A percentile compares a stretch with the other conserved stretches of the same genome.
These are phyloP conservation scores for Kewa caespitosa DNA, from an alignment of 179 eudicot species.

Conservation along the genomic window DNA sequence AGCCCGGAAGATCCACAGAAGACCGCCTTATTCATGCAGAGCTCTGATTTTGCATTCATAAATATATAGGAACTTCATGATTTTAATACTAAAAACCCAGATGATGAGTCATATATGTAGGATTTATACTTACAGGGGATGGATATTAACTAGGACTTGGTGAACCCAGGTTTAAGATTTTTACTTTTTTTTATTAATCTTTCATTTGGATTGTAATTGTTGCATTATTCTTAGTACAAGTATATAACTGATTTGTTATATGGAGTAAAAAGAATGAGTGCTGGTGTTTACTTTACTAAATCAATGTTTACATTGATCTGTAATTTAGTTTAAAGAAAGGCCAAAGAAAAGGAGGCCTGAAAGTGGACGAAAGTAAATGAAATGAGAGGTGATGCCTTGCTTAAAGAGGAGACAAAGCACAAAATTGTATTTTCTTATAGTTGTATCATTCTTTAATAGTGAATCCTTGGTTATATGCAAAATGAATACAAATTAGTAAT, in stretches of 20 bases:
- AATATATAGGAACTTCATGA: not conserved
- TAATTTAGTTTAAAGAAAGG: not conserved
- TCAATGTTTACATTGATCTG: not conserved
- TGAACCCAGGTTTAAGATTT: not conserved
- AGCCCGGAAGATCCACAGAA: conserved; percentile 26
- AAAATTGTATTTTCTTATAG: no score
- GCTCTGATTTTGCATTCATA: conserved; percentile 40
- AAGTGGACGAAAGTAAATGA: not conserved
- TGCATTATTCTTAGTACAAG: conserved; percentile 24
- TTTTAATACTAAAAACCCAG: conserved; percentile 10
- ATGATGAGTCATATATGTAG: conserved; percentile 4
- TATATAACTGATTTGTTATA: not conserved
- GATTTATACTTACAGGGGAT: conserved; percentile 19
- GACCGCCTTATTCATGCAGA: conserved; percentile 57
- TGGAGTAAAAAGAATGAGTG: conserved; percentile 7
- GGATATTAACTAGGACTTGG: conserved; percentile 12
- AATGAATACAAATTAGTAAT: no score
- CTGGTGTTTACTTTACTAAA: not conserved
- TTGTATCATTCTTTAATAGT: no score
- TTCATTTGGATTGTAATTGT: conserved; percentile 24
- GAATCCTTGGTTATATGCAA: no score
- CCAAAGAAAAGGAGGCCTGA: not conserved
- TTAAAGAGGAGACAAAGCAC: conserved; percentile 21
- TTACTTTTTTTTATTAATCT: not conserved
- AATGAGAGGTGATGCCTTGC: conserved; percentile 13